Percentiles rank a stretch among this genome's conserved stretches.
Conservation (phyloP, 129 eudicot species). For the Ambrosia artemisiifolia region DNA sequence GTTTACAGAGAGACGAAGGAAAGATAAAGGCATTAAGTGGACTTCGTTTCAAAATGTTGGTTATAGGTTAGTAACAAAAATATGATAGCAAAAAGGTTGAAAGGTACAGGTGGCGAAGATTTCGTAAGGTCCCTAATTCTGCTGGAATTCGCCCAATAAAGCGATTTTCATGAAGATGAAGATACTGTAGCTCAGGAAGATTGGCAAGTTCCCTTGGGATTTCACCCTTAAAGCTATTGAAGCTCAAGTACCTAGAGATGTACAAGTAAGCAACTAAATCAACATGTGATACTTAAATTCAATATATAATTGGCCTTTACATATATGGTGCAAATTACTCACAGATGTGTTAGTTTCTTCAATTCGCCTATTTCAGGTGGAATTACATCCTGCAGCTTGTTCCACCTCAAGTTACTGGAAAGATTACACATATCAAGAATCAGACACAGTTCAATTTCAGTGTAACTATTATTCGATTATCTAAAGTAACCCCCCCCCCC, state of each 20-base stretch:
- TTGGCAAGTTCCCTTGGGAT: slow-evolving; percentile 88
- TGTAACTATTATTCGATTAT: background rate
- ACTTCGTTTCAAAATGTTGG: background rate
- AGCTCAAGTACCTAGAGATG: slow-evolving; percentile 79
- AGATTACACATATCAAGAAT: slow-evolving; percentile 19
- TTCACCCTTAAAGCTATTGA: slow-evolving; percentile 91
- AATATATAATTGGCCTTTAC: background rate
- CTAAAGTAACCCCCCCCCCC: too few relatives aligned
- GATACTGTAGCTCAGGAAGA: slow-evolving; percentile 87
- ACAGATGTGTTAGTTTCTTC: slow-evolving; percentile 89
- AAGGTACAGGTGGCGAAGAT: slow-evolving; percentile 77
- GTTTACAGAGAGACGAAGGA: background rate
- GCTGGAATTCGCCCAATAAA: slow-evolving; percentile 89
- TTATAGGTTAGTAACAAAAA: slow-evolving; percentile 5
- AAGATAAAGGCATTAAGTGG: background rate
- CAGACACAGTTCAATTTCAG: background rate
- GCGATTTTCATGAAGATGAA: slow-evolving; percentile 92
- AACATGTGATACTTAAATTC: background rate
- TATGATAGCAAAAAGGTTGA: slow-evolving; percentile 6
- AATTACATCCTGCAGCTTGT: slow-evolving; percentile 91
- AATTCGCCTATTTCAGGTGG: slow-evolving; percentile 98
- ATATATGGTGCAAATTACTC: slow-evolving; percentile 34
- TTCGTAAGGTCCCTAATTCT: slow-evolving; percentile 81
- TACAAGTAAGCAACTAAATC: slow-evolving; percentile 1
- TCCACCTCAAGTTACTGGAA: slow-evolving; percentile 89